These are phyloP conservation scores for Boletus subcaerulescens DNA, from an alignment of 768 basidiomycete genomes.

Conservation along the genomic window DNA sequence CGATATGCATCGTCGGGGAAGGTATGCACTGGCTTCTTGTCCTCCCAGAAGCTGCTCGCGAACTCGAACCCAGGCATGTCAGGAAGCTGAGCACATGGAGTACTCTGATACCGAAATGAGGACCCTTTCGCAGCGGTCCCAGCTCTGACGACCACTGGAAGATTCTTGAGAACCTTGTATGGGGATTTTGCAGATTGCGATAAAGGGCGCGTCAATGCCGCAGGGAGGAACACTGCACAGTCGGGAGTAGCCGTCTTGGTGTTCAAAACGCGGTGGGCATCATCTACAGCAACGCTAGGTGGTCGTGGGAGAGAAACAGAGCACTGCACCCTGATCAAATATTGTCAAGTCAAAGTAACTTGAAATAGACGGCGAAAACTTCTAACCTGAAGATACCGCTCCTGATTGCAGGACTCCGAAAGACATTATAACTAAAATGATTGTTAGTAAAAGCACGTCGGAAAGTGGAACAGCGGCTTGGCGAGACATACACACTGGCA, in stretches of 20 bases:
- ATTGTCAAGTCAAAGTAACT: conserved; percentile 2
- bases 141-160: conserved; percentile 33
- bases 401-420: conserved; percentile 45
- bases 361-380: background rate
- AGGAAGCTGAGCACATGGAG: conserved; percentile 46
- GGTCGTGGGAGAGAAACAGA: conserved; percentile 49
- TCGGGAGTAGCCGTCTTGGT: conserved; percentile 50
- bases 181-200: conserved; percentile 44
- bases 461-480: background rate
- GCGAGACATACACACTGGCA: conserved; percentile 46
- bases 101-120: conserved; percentile 52
- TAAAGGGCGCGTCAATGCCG: conserved; percentile 36
- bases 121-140: conserved; percentile 40
- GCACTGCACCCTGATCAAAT: conserved; percentile 47
- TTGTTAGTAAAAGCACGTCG: background rate
- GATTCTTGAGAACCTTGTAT: conserved; percentile 45
- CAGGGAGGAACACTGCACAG: conserved; percentile 46
- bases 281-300: conserved; percentile 25
- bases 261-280: conserved; percentile 38
- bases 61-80: conserved; percentile 50
- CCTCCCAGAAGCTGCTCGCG: conserved; percentile 54
- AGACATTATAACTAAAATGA: conserved; percentile 41
- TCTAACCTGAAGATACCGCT: conserved; percentile 43
- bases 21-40: conserved; percentile 53
- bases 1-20: conserved; percentile 53